Conservation (phyloP, 352 stramenopile genomes). For the Phytophthora pinifolia region DNA sequence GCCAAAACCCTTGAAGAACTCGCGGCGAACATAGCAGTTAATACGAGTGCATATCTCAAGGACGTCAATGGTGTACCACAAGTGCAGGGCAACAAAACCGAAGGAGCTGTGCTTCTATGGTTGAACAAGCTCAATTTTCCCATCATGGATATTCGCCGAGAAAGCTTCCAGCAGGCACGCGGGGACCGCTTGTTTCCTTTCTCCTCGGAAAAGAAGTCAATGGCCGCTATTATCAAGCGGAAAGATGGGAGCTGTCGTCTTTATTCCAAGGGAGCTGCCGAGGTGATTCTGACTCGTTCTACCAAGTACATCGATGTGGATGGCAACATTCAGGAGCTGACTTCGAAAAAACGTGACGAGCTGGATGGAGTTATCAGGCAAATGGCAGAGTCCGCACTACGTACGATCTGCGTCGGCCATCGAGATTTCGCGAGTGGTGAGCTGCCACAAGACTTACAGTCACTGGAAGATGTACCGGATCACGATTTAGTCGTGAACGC, state of each 20-base stretch:
- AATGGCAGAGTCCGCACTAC: constrained; percentile 84
- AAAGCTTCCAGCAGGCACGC: constrained; percentile 50
- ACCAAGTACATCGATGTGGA: constrained; percentile 74
- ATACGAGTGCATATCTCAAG: constrained; percentile 77
- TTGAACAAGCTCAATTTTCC: constrained; percentile 60
- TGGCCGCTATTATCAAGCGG: constrained; percentile 62
- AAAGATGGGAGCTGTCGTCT: constrained; percentile 41
- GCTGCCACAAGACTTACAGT: constrained; percentile 64
- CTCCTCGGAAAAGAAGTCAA: constrained; percentile 84
- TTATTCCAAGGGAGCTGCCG: constrained; percentile 75
- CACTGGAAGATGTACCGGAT: constrained; percentile 60
- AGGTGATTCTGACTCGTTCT: constrained; percentile 63
- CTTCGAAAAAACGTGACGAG: constrained; percentile 59
- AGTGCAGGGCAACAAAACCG: constrained; percentile 83
- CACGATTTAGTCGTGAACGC: constrained; percentile 79
- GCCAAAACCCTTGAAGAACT: constrained; percentile 43
- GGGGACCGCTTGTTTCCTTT: constrained; percentile 76
- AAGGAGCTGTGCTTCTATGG: constrained; percentile 80
- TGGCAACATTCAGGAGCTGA: constrained; percentile 49
- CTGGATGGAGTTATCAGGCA: constrained; percentile 69
- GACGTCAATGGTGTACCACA: constrained; percentile 34
- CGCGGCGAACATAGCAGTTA: constrained; percentile 61
- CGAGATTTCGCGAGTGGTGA: constrained; percentile 59
- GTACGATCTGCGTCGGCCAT: constrained; percentile 89
- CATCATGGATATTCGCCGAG: constrained; percentile 59